These are phyloP conservation scores for Blepharisma japonicum DNA, from an alignment of 73 alveolate genomes.

Conservation along the genomic window DNA sequence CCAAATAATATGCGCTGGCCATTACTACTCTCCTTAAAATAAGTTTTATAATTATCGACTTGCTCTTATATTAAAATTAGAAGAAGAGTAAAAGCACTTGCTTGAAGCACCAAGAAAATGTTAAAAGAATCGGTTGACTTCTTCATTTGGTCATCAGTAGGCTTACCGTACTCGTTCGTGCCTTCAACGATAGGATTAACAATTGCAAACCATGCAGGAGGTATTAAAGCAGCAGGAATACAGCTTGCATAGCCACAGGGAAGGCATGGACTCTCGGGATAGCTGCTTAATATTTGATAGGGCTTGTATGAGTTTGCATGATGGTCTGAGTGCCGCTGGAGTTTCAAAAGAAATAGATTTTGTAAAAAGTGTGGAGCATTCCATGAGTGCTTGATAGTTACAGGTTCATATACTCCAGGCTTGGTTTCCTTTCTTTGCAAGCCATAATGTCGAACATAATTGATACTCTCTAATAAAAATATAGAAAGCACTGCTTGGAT, in stretches of 20 bases:
- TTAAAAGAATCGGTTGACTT: not conserved
- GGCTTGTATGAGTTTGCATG: conserved; percentile 79
- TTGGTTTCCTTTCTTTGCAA: conserved; percentile 55
- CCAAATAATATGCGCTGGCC: too few relatives aligned
- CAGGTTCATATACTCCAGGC: conserved; percentile 67
- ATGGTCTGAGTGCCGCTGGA: conserved; percentile 86
- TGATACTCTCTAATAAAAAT: conserved; percentile 59
- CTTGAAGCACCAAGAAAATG: conserved; percentile 7
- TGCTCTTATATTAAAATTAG: not conserved
- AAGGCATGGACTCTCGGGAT: conserved; percentile 66
- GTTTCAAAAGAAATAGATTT: conserved; percentile 62
- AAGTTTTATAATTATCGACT: not conserved
- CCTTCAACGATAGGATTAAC: conserved; percentile 36
- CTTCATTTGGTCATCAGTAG: not conserved
- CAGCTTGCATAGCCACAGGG: conserved; percentile 76
- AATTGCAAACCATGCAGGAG: conserved; percentile 62
- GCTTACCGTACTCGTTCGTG: conserved; percentile 4
- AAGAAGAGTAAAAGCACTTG: not conserved
- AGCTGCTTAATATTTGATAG: conserved; percentile 55
- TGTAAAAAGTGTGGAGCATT: conserved; percentile 78
- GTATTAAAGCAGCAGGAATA: conserved; percentile 43
- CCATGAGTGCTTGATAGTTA: conserved; percentile 77
- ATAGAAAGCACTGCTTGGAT: conserved; percentile 20
- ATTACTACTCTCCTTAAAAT: too few relatives aligned
- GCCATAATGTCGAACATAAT: conserved; percentile 83